Conservation (phyloP, 768 basidiomycete genomes). For the Trametes coccinea region DNA sequence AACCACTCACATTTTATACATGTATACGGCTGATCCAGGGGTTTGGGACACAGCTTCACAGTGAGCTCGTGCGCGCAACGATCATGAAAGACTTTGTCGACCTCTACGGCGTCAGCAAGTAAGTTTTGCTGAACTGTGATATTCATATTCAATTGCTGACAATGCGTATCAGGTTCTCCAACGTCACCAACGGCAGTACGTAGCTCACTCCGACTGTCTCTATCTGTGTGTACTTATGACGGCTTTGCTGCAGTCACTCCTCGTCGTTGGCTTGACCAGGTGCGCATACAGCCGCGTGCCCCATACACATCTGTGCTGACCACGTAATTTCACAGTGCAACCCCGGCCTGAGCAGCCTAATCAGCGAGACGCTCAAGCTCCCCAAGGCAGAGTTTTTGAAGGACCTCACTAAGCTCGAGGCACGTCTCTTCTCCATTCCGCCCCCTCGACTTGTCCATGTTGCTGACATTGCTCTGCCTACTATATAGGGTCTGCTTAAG, state of each 20-base stretch:
- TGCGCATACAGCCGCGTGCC: conserved; percentile 22
- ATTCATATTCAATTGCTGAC: no score
- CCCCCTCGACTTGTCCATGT: not conserved
- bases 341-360: conserved; percentile 80
- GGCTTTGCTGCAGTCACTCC: conserved; percentile 63
- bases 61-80: conserved; percentile 80
- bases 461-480: not conserved
- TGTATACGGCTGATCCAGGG: not conserved
- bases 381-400: conserved; percentile 83
- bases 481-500: conserved; percentile 55
- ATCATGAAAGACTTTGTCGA: conserved; percentile 93
- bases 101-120: conserved; percentile 85
- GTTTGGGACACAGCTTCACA: conserved; percentile 63
- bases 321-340: conserved; percentile 58
- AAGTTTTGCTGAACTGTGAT: not conserved
- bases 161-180: conserved; percentile 55
- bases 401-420: conserved; percentile 72
- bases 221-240: not conserved
- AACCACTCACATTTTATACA: not conserved
- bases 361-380: conserved; percentile 76
- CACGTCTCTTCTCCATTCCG: not conserved
- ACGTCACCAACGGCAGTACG: conserved; percentile 92
- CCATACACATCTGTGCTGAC: not conserved
- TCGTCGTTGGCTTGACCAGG: conserved; percentile 89
- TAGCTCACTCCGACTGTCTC: conserved; percentile 14